Evolutionary conservation across 306 rosid species (phyloP).

Genomic region (Betula pendula): DNA sequence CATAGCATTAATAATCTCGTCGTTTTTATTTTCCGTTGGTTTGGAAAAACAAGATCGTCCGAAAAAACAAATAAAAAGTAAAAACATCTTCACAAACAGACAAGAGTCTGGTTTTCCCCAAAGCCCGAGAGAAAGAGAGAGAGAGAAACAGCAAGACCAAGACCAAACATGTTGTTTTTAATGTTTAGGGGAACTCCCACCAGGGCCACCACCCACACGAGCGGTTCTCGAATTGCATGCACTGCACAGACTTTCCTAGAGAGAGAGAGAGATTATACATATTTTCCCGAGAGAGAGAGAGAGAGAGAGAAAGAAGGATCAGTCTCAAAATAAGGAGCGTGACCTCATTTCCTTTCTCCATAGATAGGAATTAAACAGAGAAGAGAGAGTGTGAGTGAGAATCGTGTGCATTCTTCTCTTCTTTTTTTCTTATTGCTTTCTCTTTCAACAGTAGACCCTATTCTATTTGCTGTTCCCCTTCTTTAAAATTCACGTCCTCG

Average conservation of each 20-base stretch:
- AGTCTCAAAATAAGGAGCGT: slow-evolving; percentile 47
- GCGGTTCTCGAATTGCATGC: slow-evolving; percentile 64
- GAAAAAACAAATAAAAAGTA: background rate
- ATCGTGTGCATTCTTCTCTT: slow-evolving; percentile 35
- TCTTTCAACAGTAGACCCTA: slow-evolving; percentile 9
- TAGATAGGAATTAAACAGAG: background rate
- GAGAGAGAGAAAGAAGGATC: slow-evolving; percentile 5
- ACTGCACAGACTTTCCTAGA: slow-evolving; percentile 36
- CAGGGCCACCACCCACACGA: slow-evolving; percentile 68
- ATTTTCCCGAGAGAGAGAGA: background rate
- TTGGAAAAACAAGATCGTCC: slow-evolving; percentile 35
- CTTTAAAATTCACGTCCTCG: slow-evolving; percentile 27
- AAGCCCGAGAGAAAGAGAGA: slow-evolving; percentile 45
- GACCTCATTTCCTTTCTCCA: slow-evolving; percentile 33
- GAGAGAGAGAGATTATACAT: background rate
- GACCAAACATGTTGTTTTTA: slow-evolving; percentile 28
- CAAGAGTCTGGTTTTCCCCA: slow-evolving; percentile 52
- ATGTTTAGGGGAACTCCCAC: slow-evolving; percentile 13
- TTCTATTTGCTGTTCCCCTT: slow-evolving; percentile 15
- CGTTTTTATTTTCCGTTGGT: slow-evolving; percentile 35
- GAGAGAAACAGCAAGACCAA: slow-evolving; percentile 29
- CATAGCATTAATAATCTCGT: no score
- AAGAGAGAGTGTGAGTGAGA: slow-evolving; percentile 17
- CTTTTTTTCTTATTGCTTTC: slow-evolving; percentile 3
- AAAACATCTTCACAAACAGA: slow-evolving; percentile 33